A percentile compares a stretch with the other conserved stretches of the same genome.
Conservation (phyloP, 495 filamentous ascomycete genomes). For the Aspergillus diversus region DNA sequence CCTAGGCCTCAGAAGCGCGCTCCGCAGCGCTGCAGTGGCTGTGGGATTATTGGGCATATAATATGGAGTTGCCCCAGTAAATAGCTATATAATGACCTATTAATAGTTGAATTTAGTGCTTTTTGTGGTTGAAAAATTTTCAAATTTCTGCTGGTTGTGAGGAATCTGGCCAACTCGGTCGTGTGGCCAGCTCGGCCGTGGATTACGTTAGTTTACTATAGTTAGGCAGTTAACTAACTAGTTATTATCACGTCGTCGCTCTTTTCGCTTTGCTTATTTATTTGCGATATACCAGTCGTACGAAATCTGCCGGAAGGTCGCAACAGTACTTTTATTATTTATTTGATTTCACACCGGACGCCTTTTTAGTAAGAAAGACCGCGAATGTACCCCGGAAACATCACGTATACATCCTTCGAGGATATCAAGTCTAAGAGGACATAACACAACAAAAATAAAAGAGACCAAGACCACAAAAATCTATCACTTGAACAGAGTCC, state of each 20-base stretch:
- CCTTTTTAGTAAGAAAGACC: conserved; percentile 42
- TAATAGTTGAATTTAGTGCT: too few relatives aligned
- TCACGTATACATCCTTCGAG: conserved; percentile 44
- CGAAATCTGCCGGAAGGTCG: not conserved
- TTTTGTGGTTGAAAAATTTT: too few relatives aligned
- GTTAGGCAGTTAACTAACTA: not conserved
- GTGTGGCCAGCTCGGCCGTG: too few relatives aligned
- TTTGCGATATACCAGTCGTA: not conserved
- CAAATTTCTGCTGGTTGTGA: too few relatives aligned
- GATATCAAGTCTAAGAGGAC: conserved; percentile 40
- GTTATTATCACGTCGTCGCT: not conserved
- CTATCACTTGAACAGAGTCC: conserved; percentile 74
- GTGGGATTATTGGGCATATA: not conserved
- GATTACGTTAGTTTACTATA: conserved; percentile 18
- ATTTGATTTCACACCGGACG: conserved; percentile 41
- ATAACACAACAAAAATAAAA: conserved; percentile 24
- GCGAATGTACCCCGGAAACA: conserved; percentile 41
- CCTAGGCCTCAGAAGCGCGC: not conserved
- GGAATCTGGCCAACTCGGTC: too few relatives aligned
- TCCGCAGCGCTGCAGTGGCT: too few relatives aligned
- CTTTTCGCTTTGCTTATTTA: not conserved
- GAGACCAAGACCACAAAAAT: conserved; percentile 28
- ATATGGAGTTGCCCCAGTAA: not conserved
- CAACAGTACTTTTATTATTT: conserved; percentile 24
- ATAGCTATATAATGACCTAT: not conserved